phyloP scores from a whole-genome alignment of 2,329 filamentous ascomycete species.

The Monosporascus sp. region DNA sequence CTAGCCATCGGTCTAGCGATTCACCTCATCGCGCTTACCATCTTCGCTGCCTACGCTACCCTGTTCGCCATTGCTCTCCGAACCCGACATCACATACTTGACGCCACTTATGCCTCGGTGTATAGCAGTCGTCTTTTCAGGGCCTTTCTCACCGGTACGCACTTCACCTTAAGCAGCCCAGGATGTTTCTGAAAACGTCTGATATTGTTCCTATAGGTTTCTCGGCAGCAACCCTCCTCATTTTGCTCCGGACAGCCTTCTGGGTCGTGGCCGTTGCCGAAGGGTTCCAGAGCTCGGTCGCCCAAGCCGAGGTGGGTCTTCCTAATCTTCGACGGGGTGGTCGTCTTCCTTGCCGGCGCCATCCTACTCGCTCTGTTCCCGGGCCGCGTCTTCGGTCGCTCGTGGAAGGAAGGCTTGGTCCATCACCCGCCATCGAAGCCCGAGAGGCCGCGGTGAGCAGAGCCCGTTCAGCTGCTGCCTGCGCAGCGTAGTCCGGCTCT shows the following conservation, averaged over 20 bases:
- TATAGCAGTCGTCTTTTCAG: constrained; percentile 39
- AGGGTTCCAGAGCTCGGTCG: constrained; percentile 17
- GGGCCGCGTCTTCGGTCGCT: constrained; percentile 16
- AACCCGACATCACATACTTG: constrained; percentile 31
- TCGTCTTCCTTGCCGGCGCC: constrained; percentile 17
- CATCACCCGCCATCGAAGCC: constrained; percentile 1
- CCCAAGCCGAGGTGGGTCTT: constrained; percentile 19
- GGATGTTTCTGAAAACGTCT: background rate
- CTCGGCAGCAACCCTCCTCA: constrained; percentile 12
- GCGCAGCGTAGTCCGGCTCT: constrained; percentile 10
- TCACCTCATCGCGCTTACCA: constrained; percentile 35
- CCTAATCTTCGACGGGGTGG: constrained; percentile 22
- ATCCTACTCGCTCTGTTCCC: constrained; percentile 21
- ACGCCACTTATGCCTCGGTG: constrained; percentile 32
- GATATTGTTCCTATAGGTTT: constrained; percentile 10
- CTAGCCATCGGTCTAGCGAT: constrained; percentile 40
- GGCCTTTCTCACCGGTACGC: constrained; percentile 40
- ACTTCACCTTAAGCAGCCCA: background rate
- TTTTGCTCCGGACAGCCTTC: constrained; percentile 22
- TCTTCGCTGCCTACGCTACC: constrained; percentile 33
- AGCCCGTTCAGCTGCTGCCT: constrained; percentile 14
- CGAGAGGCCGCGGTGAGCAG: constrained; percentile 10
- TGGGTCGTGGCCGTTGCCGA: constrained; percentile 20
- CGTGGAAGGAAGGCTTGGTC: constrained; percentile 8
- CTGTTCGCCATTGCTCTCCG: constrained; percentile 36